Percentiles rank a stretch among this genome's conserved stretches.
phyloP scores from a whole-genome alignment of 2,329 filamentous ascomycete species.

The Cyanodermella asteris region DNA sequence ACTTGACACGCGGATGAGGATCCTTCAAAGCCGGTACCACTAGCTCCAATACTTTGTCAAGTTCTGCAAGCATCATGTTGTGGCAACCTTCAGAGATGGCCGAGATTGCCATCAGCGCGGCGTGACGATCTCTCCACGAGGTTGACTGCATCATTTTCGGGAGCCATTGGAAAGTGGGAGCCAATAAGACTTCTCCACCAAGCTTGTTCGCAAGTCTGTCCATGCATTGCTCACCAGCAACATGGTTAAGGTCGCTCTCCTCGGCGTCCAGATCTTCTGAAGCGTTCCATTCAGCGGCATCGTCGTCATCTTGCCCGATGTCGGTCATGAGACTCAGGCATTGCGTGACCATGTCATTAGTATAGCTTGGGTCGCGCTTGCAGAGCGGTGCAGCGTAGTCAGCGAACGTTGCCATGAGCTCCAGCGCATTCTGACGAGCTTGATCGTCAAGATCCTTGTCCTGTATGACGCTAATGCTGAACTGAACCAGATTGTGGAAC shows the following conservation, averaged over 20 bases:
- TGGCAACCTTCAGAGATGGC: slow-evolving; percentile 95
- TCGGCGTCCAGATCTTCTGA: slow-evolving; percentile 89
- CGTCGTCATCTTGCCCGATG: slow-evolving; percentile 80
- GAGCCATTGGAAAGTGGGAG: slow-evolving; percentile 89
- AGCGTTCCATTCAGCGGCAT: slow-evolving; percentile 79
- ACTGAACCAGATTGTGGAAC: slow-evolving; percentile 83
- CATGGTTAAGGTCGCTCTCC: slow-evolving; percentile 91
- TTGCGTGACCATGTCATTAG: slow-evolving; percentile 92
- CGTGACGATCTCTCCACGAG: slow-evolving; percentile 86
- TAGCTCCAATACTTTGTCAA: slow-evolving; percentile 81
- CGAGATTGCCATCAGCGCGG: slow-evolving; percentile 94
- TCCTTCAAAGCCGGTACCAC: slow-evolving; percentile 85
- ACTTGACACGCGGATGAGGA: slow-evolving; percentile 78
- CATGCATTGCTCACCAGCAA: slow-evolving; percentile 96
- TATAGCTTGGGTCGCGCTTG: slow-evolving; percentile 80
- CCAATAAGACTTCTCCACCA: slow-evolving; percentile 76
- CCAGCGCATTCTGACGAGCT: slow-evolving; percentile 80
- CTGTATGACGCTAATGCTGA: slow-evolving; percentile 80
- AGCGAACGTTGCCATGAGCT: slow-evolving; percentile 94
- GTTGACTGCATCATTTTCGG: slow-evolving; percentile 93
- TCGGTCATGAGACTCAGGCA: slow-evolving; percentile 97
- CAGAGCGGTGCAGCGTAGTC: slow-evolving; percentile 90
- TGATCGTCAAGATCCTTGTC: slow-evolving; percentile 87
- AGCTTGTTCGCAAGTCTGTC: slow-evolving; percentile 93
- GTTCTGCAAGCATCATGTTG: slow-evolving; percentile 83